These are phyloP conservation scores for Solanum hybrid DNA, from an alignment of 305 asterid species.

Conservation along the genomic window DNA sequence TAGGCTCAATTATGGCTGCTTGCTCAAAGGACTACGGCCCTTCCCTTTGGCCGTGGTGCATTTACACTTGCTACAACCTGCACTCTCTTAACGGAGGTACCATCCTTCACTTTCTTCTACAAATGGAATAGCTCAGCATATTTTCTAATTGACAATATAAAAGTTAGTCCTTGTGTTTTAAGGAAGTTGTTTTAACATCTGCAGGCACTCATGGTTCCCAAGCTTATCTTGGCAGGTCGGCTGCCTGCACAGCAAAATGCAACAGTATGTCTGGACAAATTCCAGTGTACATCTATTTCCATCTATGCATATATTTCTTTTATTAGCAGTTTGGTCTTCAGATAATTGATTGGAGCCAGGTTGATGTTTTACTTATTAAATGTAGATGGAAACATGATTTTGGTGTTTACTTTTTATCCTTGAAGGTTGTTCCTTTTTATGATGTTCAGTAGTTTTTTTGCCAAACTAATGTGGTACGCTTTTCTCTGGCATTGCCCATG, in stretches of 20 bases:
- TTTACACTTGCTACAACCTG: conserved; percentile 87
- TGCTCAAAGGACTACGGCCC: conserved; percentile 96
- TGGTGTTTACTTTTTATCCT: background rate
- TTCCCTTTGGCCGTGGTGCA: conserved; percentile 99
- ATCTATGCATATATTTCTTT: background rate
- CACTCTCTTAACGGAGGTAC: conserved; percentile 94
- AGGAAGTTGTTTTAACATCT: background rate
- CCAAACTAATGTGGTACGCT: background rate
- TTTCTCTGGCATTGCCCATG: background rate
- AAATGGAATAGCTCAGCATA: background rate
- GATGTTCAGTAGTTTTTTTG: background rate
- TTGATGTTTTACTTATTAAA: background rate
- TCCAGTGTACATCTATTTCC: background rate
- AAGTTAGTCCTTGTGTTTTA: background rate
- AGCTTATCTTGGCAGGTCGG: conserved; percentile 97
- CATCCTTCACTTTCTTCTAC: background rate
- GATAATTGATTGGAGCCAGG: conserved; percentile 3
- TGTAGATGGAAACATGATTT: background rate
- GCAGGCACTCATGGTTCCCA: conserved; percentile 94
- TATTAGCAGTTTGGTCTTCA: conserved; percentile 2
- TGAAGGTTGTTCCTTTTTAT: background rate
- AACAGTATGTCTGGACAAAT: conserved; percentile 37
- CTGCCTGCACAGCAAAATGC: conserved; percentile 98
- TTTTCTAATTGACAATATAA: background rate
- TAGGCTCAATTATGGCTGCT: conserved; percentile 98